Percentiles rank a stretch among this genome's conserved stretches.
Evolutionary conservation across 805 yeast genomes (phyloP).

Genomic region (Alloascoidea africana): DNA sequence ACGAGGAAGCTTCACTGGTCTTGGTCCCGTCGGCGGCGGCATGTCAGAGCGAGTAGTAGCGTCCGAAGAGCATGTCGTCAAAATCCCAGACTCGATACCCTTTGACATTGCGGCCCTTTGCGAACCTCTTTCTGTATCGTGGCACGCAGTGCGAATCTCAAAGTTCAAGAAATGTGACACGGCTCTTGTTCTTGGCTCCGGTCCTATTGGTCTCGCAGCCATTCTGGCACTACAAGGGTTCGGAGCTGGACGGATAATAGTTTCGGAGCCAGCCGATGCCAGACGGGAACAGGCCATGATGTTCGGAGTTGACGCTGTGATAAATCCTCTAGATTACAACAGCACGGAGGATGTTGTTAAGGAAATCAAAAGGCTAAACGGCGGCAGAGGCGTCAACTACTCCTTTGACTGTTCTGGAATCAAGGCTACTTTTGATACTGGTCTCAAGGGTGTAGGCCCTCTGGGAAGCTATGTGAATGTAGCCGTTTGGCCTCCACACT

Average conservation of each 20-base stretch:
- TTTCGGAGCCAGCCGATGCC: conserved; percentile 32
- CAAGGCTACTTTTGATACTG: conserved; percentile 34
- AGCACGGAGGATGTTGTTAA: conserved; percentile 23
- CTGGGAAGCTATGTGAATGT: conserved; percentile 47
- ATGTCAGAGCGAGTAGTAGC: conserved; percentile 33
- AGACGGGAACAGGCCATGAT: conserved; percentile 23
- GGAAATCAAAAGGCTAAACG: conserved; percentile 21
- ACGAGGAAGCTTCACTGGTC: conserved; percentile 32
- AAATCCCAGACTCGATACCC: conserved; percentile 25
- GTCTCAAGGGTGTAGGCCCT: conserved; percentile 31
- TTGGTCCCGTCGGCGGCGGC: conserved; percentile 44
- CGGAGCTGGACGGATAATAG: conserved; percentile 26
- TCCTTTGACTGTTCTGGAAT: conserved; percentile 43
- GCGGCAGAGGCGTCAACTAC: conserved; percentile 29
- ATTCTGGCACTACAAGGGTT: conserved; percentile 35
- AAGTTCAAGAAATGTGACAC: conserved; percentile 25
- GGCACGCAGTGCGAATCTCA: conserved; percentile 37
- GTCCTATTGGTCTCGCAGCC: conserved; percentile 38
- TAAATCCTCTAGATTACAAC: conserved; percentile 29
- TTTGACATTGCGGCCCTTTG: conserved; percentile 33
- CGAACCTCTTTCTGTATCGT: conserved; percentile 45
- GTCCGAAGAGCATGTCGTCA: conserved; percentile 22
- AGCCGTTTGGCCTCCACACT: conserved; percentile 47
- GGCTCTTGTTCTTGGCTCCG: conserved; percentile 36
- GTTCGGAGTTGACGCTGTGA: conserved; percentile 21